These are phyloP conservation scores for Pyrus bretschneideri DNA, from an alignment of 306 rosid genomes.

Conservation along the genomic window DNA sequence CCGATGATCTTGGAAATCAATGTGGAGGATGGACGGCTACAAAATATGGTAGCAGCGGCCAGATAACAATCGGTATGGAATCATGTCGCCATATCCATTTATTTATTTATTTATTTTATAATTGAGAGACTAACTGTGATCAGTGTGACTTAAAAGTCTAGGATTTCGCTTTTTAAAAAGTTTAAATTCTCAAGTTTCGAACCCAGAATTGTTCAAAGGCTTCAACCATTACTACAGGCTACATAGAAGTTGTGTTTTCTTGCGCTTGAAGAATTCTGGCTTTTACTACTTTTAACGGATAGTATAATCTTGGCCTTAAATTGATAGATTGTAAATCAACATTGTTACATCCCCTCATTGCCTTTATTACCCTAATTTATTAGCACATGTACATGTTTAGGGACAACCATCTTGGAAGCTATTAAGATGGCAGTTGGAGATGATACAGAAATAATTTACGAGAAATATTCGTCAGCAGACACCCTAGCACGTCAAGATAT, in stretches of 20 bases:
- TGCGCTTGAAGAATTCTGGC: neutral
- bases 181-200: neutral
- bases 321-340: neutral
- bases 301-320: too few relatives aligned
- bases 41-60: constrained; percentile 45
- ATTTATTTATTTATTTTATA: too few relatives aligned
- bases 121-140: too few relatives aligned
- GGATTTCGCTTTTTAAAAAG: too few relatives aligned
- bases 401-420: constrained; percentile 81
- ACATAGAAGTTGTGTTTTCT: neutral
- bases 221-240: neutral
- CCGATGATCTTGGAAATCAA: constrained; percentile 62
- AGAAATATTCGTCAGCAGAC: constrained; percentile 37
- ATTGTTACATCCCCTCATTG: neutral
- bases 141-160: too few relatives aligned
- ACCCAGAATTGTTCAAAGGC: neutral
- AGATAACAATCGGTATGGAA: constrained; percentile 45
- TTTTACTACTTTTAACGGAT: too few relatives aligned
- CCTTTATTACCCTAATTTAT: neutral
- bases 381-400: constrained; percentile 19
- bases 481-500: constrained; percentile 44
- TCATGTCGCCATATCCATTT: neutral
- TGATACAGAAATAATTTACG: constrained; percentile 53
- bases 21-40: constrained; percentile 69
- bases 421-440: constrained; percentile 54